A percentile compares a stretch with the other conserved stretches of the same genome.
These are phyloP conservation scores for Bryoglossum gracile DNA, from an alignment of 495 filamentous ascomycete species.

Conservation along the genomic window DNA sequence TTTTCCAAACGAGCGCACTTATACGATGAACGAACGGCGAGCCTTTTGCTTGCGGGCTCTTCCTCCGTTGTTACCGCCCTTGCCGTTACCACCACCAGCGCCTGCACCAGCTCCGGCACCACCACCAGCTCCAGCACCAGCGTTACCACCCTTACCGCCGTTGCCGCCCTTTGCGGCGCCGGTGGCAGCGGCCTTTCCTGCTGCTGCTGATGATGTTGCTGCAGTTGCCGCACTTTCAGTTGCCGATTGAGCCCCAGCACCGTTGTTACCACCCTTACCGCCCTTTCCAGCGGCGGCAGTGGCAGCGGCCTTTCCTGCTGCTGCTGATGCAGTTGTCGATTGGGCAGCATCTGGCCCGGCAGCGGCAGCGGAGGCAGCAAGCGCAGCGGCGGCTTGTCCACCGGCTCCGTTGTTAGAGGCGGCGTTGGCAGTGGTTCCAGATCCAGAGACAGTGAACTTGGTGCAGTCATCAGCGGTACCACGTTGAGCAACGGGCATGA, in stretches of 20 bases:
- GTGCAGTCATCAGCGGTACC: conserved; percentile 67
- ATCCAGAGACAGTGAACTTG: conserved; percentile 40
- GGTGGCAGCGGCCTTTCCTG: not conserved
- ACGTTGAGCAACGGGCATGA: conserved; percentile 72
- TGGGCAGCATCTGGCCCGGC: conserved; percentile 12
- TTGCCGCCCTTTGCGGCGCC: not conserved
- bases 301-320: not conserved
- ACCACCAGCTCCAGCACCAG: no score
- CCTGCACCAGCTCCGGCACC: not conserved
- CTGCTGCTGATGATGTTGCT: not conserved
- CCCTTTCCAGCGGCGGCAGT: not conserved
- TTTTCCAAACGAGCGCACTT: not conserved
- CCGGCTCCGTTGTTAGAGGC: conserved; percentile 20
- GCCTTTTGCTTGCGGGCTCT: conserved; percentile 9
- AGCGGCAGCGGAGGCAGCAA: conserved; percentile 15
- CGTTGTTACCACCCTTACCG: not conserved
- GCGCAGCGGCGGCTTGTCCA: conserved; percentile 18
- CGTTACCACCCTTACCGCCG: no score
- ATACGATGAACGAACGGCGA: conserved; percentile 21
- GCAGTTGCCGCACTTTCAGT: not conserved
- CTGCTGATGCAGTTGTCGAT: not conserved
- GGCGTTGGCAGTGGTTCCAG: conserved; percentile 20
- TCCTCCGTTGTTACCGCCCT: no score
- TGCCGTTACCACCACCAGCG: conserved; percentile 1
- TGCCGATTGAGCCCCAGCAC: not conserved